Base-by-base conservation (phyloP, 208 protist genomes). In the Trypanosoma theileri region DNA sequence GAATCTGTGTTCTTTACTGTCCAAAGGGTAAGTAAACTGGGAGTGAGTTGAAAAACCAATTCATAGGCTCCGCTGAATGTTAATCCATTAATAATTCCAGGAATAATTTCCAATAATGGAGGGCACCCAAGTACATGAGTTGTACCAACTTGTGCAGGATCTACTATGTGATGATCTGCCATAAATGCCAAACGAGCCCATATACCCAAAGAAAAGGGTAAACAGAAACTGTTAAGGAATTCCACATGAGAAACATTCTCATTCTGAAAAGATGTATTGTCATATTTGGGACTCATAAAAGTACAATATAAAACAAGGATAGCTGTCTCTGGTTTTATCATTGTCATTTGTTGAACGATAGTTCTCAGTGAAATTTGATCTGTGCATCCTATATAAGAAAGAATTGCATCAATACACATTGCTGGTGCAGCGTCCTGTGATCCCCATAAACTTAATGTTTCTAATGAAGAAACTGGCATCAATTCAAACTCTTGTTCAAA, bases 261-360 rank as follows among this genome's bases (percentile, higher is more conserved):
- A 61, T 11, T 50, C 57, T 62, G 10, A n/a, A 17, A 17, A 42
- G 54, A 51, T 59, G 51, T 9, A 19, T 40, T 14, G 46, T 41
- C 42, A 21, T 17, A 51, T 17, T 42, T 9, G 7, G 73, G 41
- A 56, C 66, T 59, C 10, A 16, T 55, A 62, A 75, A 77, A 9
- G 42, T 59, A 59, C 77, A 88, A 74, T 92, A 92, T 12, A 92
- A 71, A 10, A 92, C 61, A 55, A 92, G 77, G 45, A 92, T 74
- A 28, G 76, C 86, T 41, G 80, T 62, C 44, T 71, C 79, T 3
- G 82, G 65, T 8, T 65, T 69, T 53, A 86, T 64, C 35, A 59
- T 46, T 40, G 66, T 65, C 60, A 80, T 74, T 42, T 67, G 70
- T 17, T 63, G 44, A 10, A 86, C 56, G 35, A 83, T 68, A 14